phyloP scores from a whole-genome alignment of 805 yeast genomes.

The Candida morakotiae region DNA sequence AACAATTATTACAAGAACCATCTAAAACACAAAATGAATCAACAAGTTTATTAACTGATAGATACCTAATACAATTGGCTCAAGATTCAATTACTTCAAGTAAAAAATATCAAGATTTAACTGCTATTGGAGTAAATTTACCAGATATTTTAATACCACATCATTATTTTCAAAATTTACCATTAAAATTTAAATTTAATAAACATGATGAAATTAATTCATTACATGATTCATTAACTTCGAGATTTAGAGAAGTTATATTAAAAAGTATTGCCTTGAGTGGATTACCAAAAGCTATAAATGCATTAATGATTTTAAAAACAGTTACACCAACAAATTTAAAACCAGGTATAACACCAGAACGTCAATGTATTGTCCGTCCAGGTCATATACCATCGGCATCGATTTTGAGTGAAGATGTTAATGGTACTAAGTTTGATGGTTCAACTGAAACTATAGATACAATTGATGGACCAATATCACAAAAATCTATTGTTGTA shows the following conservation, averaged over 20 bases:
- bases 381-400: constrained; percentile 36
- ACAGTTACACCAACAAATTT: constrained; percentile 57
- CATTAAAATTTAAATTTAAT: constrained; percentile 31
- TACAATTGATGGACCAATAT: constrained; percentile 42
- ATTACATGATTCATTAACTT: constrained; percentile 36
- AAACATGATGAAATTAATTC: constrained; percentile 32
- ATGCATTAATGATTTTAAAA: constrained; percentile 62
- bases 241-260: constrained; percentile 69
- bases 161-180: constrained; percentile 33
- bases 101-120: constrained; percentile 33
- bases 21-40: constrained; percentile 13
- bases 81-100: constrained; percentile 37
- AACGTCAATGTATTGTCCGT: constrained; percentile 23
- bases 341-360: constrained; percentile 20
- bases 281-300: constrained; percentile 84
- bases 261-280: constrained; percentile 74
- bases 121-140: constrained; percentile 37
- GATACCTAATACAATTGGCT: constrained; percentile 30
- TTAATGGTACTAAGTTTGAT: constrained; percentile 33
- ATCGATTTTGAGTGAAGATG: constrained; percentile 36
- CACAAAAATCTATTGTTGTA: constrained; percentile 25
- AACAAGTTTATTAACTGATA: constrained; percentile 26
- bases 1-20: constrained; percentile 37
- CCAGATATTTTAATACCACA: constrained; percentile 41
- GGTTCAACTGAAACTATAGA: constrained; percentile 17